Base-by-base conservation (phyloP, 2,329 filamentous ascomycete genomes). In the Fusarium paranaense region DNA sequence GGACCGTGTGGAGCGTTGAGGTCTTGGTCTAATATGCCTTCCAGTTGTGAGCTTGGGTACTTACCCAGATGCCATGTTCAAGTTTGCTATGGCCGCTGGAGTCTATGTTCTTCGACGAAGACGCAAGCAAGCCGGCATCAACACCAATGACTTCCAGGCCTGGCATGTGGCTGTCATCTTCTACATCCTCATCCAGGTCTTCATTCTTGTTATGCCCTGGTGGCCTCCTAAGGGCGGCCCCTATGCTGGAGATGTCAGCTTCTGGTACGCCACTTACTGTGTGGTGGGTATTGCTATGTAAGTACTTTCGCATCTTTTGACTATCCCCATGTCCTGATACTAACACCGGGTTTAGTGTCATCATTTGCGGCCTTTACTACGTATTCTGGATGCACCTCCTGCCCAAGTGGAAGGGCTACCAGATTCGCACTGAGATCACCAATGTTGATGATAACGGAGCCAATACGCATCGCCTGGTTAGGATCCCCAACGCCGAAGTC, bases 251-350 rank as follows among this genome's bases (percentile, higher is more conserved):
- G 89, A 92, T 64, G 92, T 94, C 2, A 92, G 88, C 61, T 94
- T 95, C 81, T 94, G 90, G 89, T 95, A 94, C 72, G 92, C 87
- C 2, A 94, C 91, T 0, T 94, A 94, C 75, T 87, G 88, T 27
- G 88, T 90, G 0, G 87, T 90, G 0, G 91, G 92, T 0, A 87
- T 94, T 66, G 90, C 81, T n/a, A 87, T 93, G 89, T 91, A 84
- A 85, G 89, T 88, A 22, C 2, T 38, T 11, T 5, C 10, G 13
- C 4, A 50, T 6, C 6, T 25, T 6, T 40, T 7, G 32, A 16
- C 20, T 59, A 27, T 2, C 2, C 9, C 2, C 5, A 3, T 6
- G 5, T 2, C 2, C 1, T 3, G 2, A 2, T 20, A 13, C 33
- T 72, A 9, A 72, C 13, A 0, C 1, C 3, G 1, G n/a, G 3